Evolutionary conservation across 345 rosid species (phyloP).

Genomic region (Nasturtium officinale): DNA sequence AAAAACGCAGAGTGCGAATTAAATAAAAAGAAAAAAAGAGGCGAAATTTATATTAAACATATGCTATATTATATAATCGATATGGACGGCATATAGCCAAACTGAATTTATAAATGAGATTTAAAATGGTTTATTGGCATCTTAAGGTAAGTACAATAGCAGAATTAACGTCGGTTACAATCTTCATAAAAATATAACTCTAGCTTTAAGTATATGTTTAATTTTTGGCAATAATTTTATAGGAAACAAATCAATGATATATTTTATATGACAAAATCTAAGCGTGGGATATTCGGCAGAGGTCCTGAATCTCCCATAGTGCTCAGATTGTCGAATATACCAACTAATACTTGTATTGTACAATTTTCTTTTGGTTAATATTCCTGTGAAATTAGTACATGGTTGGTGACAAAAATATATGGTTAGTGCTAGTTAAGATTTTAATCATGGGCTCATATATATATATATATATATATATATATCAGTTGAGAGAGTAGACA

Average conservation of each 20-base stretch:
- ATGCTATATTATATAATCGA: slow-evolving; percentile 19
- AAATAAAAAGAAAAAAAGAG: no score
- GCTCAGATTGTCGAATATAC: slow-evolving; percentile 39
- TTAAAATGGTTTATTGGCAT: no score
- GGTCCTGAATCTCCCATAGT: slow-evolving; percentile 39
- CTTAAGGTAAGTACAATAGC: slow-evolving; percentile 27
- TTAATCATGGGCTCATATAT: not conserved
- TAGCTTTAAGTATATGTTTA: not conserved
- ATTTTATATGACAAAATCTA: slow-evolving; percentile 25
- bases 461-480: not conserved
- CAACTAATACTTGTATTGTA: slow-evolving; percentile 27
- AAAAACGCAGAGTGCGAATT: slow-evolving; percentile 1
- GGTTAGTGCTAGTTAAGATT: not conserved
- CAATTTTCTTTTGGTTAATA: not conserved
- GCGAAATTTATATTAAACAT: slow-evolving; percentile 17
- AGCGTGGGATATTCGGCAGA: slow-evolving; percentile 32
- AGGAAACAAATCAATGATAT: slow-evolving; percentile 6
- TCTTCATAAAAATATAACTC: slow-evolving; percentile 7
- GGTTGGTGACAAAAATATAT: not conserved
- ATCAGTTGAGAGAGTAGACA: not conserved
- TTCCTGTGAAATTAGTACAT: not conserved
- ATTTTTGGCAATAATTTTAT: not conserved
- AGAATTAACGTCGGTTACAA: slow-evolving; percentile 29
- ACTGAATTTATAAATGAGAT: no score
- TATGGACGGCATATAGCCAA: slow-evolving; percentile 32